phyloP scores from a whole-genome alignment of 768 basidiomycete genomes.

The Leucocoprinus leucothites region DNA sequence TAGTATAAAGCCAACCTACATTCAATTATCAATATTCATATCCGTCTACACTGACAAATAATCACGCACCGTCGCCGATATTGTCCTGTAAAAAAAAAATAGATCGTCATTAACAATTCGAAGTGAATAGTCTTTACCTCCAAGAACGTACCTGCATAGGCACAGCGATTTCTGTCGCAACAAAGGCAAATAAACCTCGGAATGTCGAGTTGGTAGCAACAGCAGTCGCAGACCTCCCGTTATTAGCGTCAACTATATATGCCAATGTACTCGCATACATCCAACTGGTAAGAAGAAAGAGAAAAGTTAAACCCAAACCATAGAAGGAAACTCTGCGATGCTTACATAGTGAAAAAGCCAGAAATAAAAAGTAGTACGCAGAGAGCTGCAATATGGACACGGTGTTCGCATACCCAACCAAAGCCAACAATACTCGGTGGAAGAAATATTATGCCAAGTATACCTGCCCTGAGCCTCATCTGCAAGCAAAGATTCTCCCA shows the following conservation, averaged over 20 bases:
- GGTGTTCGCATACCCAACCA: no score
- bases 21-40: not conserved
- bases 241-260: slow-evolving; percentile 85
- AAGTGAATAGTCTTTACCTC: not conserved
- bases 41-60: not conserved
- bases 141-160: slow-evolving; percentile 56
- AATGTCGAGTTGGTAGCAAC: slow-evolving; percentile 76
- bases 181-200: slow-evolving; percentile 65
- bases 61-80: slow-evolving; percentile 65
- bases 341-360: slow-evolving; percentile 76
- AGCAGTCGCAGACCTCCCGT: slow-evolving; percentile 73
- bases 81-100: slow-evolving; percentile 39
- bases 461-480: slow-evolving; percentile 72
- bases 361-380: slow-evolving; percentile 24
- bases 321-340: no score
- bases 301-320: no score
- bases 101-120: no score
- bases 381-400: no score
- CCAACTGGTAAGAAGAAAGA: no score
- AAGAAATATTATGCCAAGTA: slow-evolving; percentile 48
- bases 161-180: slow-evolving; percentile 69
- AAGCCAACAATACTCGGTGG: no score
- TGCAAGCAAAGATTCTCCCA: slow-evolving; percentile 25
- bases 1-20: slow-evolving; percentile 63
- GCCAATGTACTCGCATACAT: slow-evolving; percentile 51